Base-by-base conservation (phyloP, 495 filamentous ascomycete species). In the Daldinia grandis region DNA sequence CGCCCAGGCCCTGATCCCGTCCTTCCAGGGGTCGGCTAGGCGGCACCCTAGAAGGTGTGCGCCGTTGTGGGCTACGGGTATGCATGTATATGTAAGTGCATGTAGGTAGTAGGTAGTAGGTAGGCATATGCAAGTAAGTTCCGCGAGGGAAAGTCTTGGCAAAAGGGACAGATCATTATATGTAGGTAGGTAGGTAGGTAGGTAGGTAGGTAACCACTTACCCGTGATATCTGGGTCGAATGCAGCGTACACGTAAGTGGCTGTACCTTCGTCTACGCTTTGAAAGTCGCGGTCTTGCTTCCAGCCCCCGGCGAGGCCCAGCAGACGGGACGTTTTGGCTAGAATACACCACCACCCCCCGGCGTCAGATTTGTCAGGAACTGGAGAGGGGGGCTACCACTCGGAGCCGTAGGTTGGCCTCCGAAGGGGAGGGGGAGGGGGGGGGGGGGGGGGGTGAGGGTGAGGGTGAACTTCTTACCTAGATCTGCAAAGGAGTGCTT, bases 1-100 rank as follows among this genome's bases (percentile, higher is more conserved):
- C 37, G 66, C 71, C 66, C 66, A 73, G 3, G 66, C 56, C 49
- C 61, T 30, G 2, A 74, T 58, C 0, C 44, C 37, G 21, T 70
- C 62, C 25, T 55, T 69, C 53, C 40, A 71, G 1, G 56, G 71
- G 27, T 71, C 49, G 1, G 30, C 62, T 15, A 68, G 37, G 15
- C 50, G 67, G 15, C 62, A 71, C 14, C 65, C 19, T n/a, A 47
- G 9, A 15, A 71, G 58, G 37, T 71, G 71, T 30, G 17, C 62
- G 5, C 66, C 66, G 47, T 69, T 73, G 17, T 66, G 37, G 8
- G 44, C 71, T 59, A 14, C 7, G 21, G 47, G 19, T 12, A 27
- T 51, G 25, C 19, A 27, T n/a, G 38, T 40, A 21, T 24, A 44
- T 17, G 40, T 44, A 44, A 44, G 40, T 19, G 17, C 40, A 35